Percentiles rank a stretch among this genome's conserved stretches.
These are phyloP conservation scores for Sungouiozyma intestinalis DNA, from an alignment of 805 yeast species.

Conservation along the genomic window DNA sequence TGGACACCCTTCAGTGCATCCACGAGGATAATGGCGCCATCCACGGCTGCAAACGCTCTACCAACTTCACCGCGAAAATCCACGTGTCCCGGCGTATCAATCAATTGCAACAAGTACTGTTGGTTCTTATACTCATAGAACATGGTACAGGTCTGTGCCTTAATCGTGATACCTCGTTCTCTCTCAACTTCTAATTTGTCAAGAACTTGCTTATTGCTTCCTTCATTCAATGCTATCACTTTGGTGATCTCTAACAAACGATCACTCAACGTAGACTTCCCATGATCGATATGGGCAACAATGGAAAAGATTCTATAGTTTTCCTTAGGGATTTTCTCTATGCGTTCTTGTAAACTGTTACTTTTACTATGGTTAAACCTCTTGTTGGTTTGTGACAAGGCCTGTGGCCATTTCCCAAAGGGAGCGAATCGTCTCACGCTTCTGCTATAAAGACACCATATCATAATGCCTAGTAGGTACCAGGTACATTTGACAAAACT, in stretches of 20 bases:
- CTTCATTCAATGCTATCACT: conserved; percentile 57
- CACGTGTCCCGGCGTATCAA: conserved; percentile 97
- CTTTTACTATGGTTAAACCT: not conserved
- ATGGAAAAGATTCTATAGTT: conserved; percentile 85
- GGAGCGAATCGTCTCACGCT: too few relatives aligned
- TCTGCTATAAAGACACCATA: too few relatives aligned
- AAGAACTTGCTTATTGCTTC: conserved; percentile 62
- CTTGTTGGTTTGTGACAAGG: not conserved
- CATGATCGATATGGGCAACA: conserved; percentile 92
- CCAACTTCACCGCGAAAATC: conserved; percentile 86
- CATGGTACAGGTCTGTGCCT: conserved; percentile 96
- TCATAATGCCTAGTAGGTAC: too few relatives aligned
- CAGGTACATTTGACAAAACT: too few relatives aligned
- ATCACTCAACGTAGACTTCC: conserved; percentile 82
- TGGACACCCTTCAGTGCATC: conserved; percentile 97
- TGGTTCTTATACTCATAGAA: conserved; percentile 42
- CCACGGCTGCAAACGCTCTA: conserved; percentile 90
- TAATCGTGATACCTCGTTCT: conserved; percentile 93
- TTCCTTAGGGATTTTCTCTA: conserved; percentile 69
- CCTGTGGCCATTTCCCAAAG: not conserved
- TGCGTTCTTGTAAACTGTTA: conserved; percentile 37
- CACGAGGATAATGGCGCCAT: conserved; percentile 80
- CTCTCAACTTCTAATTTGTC: conserved; percentile 91
- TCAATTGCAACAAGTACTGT: conserved; percentile 79
- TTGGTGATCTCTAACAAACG: conserved; percentile 80